Base-by-base conservation (phyloP, 129 eudicot species). In the Flaveria robusta region DNA sequence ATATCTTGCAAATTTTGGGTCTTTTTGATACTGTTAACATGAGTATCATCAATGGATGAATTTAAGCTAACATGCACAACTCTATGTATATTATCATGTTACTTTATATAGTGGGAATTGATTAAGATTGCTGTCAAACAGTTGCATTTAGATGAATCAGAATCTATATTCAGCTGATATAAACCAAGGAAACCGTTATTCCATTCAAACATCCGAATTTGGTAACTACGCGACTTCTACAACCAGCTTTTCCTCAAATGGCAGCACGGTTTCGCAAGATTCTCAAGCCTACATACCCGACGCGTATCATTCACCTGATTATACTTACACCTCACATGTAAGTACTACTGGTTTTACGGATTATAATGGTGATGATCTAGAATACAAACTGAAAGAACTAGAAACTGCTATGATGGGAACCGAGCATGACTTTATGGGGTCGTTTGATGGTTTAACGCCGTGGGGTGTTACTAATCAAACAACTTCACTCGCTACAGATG, bases 201-300 rank as follows among this genome's bases (percentile, higher is more conserved):
- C 73, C 0, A 56, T 22, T 68, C 56, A 68, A 39, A 45, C 19
- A 43, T 23, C 56, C 18, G 73, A 68, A 43, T 46, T 43, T 15
- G 37, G 11, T 68, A 68, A 43, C 39, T 19, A 68, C 12, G 6
- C 43, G 43, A 12, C 56, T 68, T 41, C 52, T 12, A 19, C 72
- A 43, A 34, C 72, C 12, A 68, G 73, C 56, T 68, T 68, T 24
- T 68, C 73, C 73, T 68, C 73, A 22, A 68, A 68, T 68, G 73
- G 34, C 54, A 68, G 72, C 72, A n/a, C 72, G 2, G 9, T 46
- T 16, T 68, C 72, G 20, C 72, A 68, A 68, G 72, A 68, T 12
- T 42, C 72, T 42, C 72, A 68, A 1, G 22, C 72, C 9, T 20
- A 19, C 37, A 4, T 19, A 20, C 72, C 72, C 0, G 54, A 43